Percentiles rank a stretch among this genome's conserved stretches.
Conservation (phyloP, 2,329 filamentous ascomycete genomes). For the Phialophora chinensis region DNA sequence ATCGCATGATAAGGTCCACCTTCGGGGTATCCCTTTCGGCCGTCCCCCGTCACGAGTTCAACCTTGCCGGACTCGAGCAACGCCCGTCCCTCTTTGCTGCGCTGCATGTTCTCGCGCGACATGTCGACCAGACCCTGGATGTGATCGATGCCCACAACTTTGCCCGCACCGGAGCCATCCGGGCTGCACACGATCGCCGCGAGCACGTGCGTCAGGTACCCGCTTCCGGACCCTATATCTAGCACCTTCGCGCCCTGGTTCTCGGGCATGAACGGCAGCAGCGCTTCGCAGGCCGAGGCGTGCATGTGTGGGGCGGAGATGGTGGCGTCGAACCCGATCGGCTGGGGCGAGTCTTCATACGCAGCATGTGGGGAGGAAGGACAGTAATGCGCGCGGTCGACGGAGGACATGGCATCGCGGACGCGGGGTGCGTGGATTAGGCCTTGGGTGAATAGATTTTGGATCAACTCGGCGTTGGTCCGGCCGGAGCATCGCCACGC, state of each 20-base stretch:
- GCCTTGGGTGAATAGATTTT: constrained; percentile 73
- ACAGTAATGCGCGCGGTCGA: constrained; percentile 83
- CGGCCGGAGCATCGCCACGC: constrained; percentile 85
- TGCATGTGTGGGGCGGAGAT: constrained; percentile 79
- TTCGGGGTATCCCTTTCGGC: constrained; percentile 68
- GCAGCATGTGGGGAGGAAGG: constrained; percentile 52
- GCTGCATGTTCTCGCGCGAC: constrained; percentile 69
- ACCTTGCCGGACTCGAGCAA: constrained; percentile 71
- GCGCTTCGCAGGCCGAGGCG: constrained; percentile 66
- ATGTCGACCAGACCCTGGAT: constrained; percentile 68
- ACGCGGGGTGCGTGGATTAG: constrained; percentile 76
- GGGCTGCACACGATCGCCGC: constrained; percentile 69
- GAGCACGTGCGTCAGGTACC: constrained; percentile 86
- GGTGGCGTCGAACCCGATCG: constrained; percentile 70
- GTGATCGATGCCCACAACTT: constrained; percentile 76
- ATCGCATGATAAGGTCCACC: constrained; percentile 81
- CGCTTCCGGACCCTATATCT: constrained; percentile 76
- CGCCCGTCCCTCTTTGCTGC: constrained; percentile 62
- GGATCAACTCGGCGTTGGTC: constrained; percentile 75
- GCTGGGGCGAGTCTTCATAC: constrained; percentile 75
- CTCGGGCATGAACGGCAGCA: constrained; percentile 63
- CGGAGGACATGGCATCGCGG: constrained; percentile 81
- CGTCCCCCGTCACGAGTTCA: constrained; percentile 76
- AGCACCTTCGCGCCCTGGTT: constrained; percentile 62
- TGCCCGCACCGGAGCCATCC: constrained; percentile 51